A percentile compares a stretch with the other conserved stretches of the same genome.
These are phyloP conservation scores for Hirschioporus abietinus DNA, from an alignment of 768 basidiomycete genomes.

Conservation along the genomic window DNA sequence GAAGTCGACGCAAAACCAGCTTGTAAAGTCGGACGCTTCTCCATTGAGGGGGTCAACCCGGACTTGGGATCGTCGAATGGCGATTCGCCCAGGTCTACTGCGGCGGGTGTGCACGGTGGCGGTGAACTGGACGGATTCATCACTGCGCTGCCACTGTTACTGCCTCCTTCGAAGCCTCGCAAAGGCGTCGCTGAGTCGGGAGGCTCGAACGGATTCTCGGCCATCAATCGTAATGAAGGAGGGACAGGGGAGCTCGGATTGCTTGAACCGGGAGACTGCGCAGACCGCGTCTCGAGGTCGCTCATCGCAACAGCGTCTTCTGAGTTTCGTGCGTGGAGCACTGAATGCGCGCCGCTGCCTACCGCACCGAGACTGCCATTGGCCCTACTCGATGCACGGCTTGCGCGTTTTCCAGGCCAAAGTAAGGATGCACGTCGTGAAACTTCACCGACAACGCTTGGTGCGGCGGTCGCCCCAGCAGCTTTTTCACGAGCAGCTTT, in stretches of 20 bases:
- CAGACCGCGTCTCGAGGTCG: constrained; percentile 48
- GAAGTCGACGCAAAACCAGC: constrained; percentile 20
- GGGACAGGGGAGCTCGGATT: constrained; percentile 35
- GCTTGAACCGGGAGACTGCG: constrained; percentile 22
- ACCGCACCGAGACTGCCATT: constrained; percentile 29
- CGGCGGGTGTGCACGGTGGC: constrained; percentile 7
- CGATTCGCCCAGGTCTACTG: constrained; percentile 1
- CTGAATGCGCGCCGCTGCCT: constrained; percentile 28
- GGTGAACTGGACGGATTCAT: constrained; percentile 13
- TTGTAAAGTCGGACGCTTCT: constrained; percentile 21
- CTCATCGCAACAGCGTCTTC: constrained; percentile 36
- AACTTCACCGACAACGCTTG: constrained; percentile 54
- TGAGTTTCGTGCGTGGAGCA: constrained; percentile 46
- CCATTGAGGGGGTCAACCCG: constrained; percentile 9
- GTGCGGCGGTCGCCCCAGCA: constrained; percentile 19
- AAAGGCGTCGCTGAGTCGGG: constrained; percentile 44
- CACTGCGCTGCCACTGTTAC: constrained; percentile 29
- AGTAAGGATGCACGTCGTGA: constrained; percentile 55
- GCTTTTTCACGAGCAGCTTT: constrained; percentile 62
- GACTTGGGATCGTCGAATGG: constrained; percentile 16
- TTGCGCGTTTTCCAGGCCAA: constrained; percentile 40
- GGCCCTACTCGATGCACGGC: constrained; percentile 23
- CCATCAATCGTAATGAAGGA: constrained; percentile 18
- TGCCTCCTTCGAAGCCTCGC: constrained; percentile 2
- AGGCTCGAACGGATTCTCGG: constrained; percentile 44